A percentile compares a stretch with the other conserved stretches of the same genome.
phyloP scores from a whole-genome alignment of 2,329 filamentous ascomycete genomes.

The Scedosporium aurantiacum region DNA sequence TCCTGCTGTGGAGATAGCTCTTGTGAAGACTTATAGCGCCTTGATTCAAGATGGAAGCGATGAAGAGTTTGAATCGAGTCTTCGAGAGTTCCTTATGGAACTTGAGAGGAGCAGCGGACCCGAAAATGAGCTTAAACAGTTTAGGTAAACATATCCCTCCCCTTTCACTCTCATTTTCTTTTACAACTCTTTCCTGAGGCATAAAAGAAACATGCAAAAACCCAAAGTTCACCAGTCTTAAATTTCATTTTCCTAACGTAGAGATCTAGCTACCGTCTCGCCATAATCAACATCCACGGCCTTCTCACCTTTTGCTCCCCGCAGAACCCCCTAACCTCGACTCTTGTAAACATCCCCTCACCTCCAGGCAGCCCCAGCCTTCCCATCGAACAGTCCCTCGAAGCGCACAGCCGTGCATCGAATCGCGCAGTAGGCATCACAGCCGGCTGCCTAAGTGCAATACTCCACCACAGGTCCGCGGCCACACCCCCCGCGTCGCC shows the following conservation, averaged over 20 bases:
- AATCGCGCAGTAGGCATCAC: not conserved
- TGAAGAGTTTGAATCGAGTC: slow-evolving; percentile 31
- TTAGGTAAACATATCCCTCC: not conserved
- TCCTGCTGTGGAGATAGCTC: slow-evolving; percentile 41
- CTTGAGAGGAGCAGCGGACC: slow-evolving; percentile 21
- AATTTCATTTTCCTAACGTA: not conserved
- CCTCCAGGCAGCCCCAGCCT: not conserved
- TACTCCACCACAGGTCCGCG: slow-evolving; percentile 1
- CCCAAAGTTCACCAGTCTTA: too few species aligned
- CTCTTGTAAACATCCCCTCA: not conserved
- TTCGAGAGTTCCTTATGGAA: not conserved
- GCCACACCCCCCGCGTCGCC: slow-evolving; percentile 49
- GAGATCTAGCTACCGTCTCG: not conserved
- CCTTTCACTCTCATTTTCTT: not conserved
- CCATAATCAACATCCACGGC: not conserved
- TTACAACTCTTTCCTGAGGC: not conserved
- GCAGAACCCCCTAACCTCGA: slow-evolving; percentile 29
- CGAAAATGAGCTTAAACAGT: not conserved
- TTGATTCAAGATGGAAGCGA: slow-evolving; percentile 19
- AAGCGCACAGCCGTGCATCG: not conserved
- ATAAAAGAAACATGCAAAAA: not conserved
- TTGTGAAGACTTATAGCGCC: slow-evolving; percentile 53
- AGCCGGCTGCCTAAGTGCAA: not conserved
- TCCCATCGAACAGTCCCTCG: not conserved
- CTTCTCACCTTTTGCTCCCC: not conserved